Conservation (phyloP, 371 early-diverging fungal genomes). For the Amoeboaphelidium protococcarum region DNA sequence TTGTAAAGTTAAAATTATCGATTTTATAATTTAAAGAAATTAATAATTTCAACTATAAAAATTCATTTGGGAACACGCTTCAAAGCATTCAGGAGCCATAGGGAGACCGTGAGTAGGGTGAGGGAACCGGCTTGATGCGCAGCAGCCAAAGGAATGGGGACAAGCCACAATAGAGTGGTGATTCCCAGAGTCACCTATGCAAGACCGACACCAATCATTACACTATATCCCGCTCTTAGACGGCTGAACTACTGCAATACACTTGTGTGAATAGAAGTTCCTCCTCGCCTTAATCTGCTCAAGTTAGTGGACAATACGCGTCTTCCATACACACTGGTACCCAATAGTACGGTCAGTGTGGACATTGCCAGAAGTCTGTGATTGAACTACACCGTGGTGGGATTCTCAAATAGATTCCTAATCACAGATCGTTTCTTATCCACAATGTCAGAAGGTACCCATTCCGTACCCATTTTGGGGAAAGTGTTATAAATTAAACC, state of each 20-base stretch:
- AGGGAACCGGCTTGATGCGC: conserved; percentile 86
- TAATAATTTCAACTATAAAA: no score
- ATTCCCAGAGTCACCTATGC: conserved; percentile 53
- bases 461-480: conserved; percentile 57
- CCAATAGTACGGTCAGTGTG: conserved; percentile 38
- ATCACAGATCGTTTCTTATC: no score
- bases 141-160: conserved; percentile 73
- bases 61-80: no score
- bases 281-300: no score
- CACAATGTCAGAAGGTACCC: conserved; percentile 19
- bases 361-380: conserved; percentile 69
- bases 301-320: no score
- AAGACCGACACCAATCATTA: background rate
- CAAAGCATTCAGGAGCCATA: conserved; percentile 53
- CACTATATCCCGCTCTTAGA: no score
- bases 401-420: conserved; percentile 81
- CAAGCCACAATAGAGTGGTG: conserved; percentile 63
- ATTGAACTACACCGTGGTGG: conserved; percentile 75
- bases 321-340: no score
- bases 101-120: conserved; percentile 45
- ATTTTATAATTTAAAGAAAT: no score
- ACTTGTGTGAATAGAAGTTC: no score
- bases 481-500: conserved; percentile 78
- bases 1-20: no score
- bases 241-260: no score